These are phyloP conservation scores for Cyanodermella asteris DNA, from an alignment of 2,329 filamentous ascomycete genomes.

Conservation along the genomic window DNA sequence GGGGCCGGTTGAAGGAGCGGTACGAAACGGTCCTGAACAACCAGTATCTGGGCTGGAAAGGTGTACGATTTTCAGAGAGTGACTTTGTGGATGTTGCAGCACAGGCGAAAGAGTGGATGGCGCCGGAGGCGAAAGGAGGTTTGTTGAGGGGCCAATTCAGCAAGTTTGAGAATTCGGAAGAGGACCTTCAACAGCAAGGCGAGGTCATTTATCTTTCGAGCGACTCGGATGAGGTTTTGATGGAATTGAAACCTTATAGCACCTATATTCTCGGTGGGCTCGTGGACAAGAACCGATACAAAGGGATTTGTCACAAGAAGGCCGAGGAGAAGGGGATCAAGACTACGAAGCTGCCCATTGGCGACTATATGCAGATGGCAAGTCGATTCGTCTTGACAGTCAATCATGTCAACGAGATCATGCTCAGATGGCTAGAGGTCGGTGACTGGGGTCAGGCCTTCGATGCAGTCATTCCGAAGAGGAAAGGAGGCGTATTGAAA, in stretches of 20 bases:
- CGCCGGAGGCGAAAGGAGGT: constrained; percentile 26
- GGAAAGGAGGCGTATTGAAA: constrained; percentile 60
- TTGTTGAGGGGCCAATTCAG: constrained; percentile 37
- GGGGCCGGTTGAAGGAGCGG: constrained; percentile 49
- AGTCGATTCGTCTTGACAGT: constrained; percentile 72
- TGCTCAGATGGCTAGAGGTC: constrained; percentile 76
- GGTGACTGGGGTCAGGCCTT: constrained; percentile 88
- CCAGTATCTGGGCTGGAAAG: constrained; percentile 60
- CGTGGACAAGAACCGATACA: constrained; percentile 91
- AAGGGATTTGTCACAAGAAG: constrained; percentile 74
- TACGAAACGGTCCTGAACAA: constrained; percentile 55
- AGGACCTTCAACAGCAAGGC: constrained; percentile 18
- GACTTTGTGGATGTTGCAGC: constrained; percentile 52
- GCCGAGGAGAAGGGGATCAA: constrained; percentile 55
- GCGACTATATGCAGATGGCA: constrained; percentile 83
- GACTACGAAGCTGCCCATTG: constrained; percentile 81
- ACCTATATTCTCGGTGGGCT: constrained; percentile 87
- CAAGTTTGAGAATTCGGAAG: constrained; percentile 10
- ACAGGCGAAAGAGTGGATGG: constrained; percentile 48
- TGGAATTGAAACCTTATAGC: constrained; percentile 63
- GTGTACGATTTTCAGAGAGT: constrained; percentile 47
- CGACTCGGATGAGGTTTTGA: constrained; percentile 70
- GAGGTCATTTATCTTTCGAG: constrained; percentile 75
- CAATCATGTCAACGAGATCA: constrained; percentile 93
- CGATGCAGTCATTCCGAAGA: constrained; percentile 64